phyloP scores from a whole-genome alignment of 108 stramenopile species.

The Cylindrotheca fusiformis region DNA sequence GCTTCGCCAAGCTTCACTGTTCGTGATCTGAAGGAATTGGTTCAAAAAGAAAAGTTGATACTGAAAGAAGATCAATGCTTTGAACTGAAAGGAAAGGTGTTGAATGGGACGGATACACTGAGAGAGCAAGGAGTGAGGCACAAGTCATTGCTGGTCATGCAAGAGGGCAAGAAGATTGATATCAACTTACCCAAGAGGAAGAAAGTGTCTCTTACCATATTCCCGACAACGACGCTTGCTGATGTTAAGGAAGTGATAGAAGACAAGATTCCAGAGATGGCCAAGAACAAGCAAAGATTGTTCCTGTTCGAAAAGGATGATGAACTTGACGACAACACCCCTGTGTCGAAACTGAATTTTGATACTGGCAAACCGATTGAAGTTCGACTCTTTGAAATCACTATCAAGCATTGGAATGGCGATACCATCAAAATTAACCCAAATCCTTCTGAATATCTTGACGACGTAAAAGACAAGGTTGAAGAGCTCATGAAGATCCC shows the following conservation, averaged over 20 bases:
- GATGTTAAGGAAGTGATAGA: slow-evolving; percentile 25
- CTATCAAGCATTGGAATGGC: slow-evolving; percentile 19
- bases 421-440: slow-evolving; percentile 1
- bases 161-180: slow-evolving; percentile 11
- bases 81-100: slow-evolving; percentile 16
- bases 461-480: slow-evolving; percentile 16
- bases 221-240: slow-evolving; percentile 19
- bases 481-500: background rate
- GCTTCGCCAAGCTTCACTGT: slow-evolving; percentile 2
- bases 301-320: slow-evolving; percentile 4
- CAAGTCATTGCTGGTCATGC: slow-evolving; percentile 25
- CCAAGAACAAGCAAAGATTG: slow-evolving; percentile 13
- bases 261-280: slow-evolving; percentile 14
- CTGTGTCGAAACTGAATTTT: slow-evolving; percentile 17
- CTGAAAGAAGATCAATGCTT: slow-evolving; percentile 8
- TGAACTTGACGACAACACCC: slow-evolving; percentile 14
- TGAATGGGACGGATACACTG: slow-evolving; percentile 17
- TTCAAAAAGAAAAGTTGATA: background rate
- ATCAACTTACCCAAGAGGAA: background rate
- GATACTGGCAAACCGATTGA: slow-evolving; percentile 16
- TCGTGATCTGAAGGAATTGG: slow-evolving; percentile 3
- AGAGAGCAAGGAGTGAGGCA: slow-evolving; percentile 19
- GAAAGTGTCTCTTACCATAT: background rate
- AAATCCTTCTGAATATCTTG: slow-evolving; percentile 14
- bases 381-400: slow-evolving; percentile 10